Base-by-base conservation (phyloP, 441 rosid species). In the Gossypium aridum region DNA sequence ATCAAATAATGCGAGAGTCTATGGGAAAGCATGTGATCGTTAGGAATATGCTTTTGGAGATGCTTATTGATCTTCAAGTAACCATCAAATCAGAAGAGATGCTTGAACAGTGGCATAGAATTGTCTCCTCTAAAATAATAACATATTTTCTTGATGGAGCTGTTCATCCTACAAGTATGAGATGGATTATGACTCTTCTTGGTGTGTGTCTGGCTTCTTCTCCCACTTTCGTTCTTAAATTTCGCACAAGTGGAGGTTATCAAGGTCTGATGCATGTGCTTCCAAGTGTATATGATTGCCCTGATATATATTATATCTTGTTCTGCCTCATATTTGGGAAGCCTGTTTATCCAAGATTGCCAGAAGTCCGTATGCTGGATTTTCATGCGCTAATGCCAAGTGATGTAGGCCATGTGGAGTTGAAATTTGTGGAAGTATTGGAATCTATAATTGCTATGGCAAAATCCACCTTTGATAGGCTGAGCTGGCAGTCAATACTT, bases 111-210 rank as follows among this genome's bases (percentile, higher is more conserved):
- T 97, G 99, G 99, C 97, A 97, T 87, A 97, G 93, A 88, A 93
- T 85, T 71, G 98, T 97, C 71, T 97, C 99, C 59, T 97, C 99
- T 81, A 97, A 92, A 81, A 82, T 97, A 89, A 88, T 97, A 54
- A 89, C 98, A 62, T 97, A 94, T 87, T 97, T 97, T 79, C 97
- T 97, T 64, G 99, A 97, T 83, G 99, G 91, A 89, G 97, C 99
- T 86, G 99, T 90, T 71, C 99, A 97, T 88, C 99, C 99, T 80
- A 97, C 99, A 20, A 93, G 98, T 74, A 97, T 97, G 99, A 94
- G 99, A 88, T 97, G 99, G 99, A 92, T 97, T 85, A 92, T 94
- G 97, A 97, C 99, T 77, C 97, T 97, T 78, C 99, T 97, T 60
- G 99, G 99, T 70, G 96, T 92, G 68, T 93, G 94, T 83, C 94